phyloP scores from a whole-genome alignment of 2,329 filamentous ascomycete species.

The Fusarium proliferatum region DNA sequence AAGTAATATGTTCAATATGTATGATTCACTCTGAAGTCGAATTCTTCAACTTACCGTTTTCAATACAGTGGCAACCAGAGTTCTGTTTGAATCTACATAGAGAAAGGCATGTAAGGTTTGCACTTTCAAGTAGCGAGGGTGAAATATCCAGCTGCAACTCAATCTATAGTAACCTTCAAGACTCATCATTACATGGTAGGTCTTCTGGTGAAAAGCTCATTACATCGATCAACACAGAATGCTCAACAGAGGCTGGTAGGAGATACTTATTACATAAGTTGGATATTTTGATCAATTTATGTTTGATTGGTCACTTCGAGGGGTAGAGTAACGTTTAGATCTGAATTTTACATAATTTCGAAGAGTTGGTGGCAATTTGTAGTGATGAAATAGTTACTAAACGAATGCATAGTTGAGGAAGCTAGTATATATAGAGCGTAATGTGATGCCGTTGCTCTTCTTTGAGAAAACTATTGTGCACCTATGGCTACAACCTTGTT shows the following conservation, averaged over 20 bases:
- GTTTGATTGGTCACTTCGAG: too few relatives aligned
- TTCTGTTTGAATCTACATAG: background rate
- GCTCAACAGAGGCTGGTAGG: background rate
- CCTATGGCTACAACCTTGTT: background rate
- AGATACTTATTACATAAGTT: background rate
- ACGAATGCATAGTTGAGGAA: too few relatives aligned
- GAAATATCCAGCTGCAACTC: rapidly evolving
- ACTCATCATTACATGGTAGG: rapidly evolving
- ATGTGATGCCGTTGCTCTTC: background rate
- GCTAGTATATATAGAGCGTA: too few relatives aligned
- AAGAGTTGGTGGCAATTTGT: too few relatives aligned
- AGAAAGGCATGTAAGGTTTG: background rate
- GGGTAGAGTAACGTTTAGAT: rapidly evolving
- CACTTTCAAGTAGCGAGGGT: background rate
- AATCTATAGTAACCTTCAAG: too few relatives aligned
- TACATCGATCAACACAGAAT: background rate
- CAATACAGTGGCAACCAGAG: background rate
- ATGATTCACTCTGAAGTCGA: too few relatives aligned
- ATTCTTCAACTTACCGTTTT: background rate
- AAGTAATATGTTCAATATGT: background rate
- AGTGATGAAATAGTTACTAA: background rate
- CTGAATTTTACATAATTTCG: background rate
- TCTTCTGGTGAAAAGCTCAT: background rate
- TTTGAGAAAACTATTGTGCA: background rate
- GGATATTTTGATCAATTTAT: too few relatives aligned